Evolutionary conservation across 257 asterid genomes (phyloP).

Genomic region (Solanum chilense): DNA sequence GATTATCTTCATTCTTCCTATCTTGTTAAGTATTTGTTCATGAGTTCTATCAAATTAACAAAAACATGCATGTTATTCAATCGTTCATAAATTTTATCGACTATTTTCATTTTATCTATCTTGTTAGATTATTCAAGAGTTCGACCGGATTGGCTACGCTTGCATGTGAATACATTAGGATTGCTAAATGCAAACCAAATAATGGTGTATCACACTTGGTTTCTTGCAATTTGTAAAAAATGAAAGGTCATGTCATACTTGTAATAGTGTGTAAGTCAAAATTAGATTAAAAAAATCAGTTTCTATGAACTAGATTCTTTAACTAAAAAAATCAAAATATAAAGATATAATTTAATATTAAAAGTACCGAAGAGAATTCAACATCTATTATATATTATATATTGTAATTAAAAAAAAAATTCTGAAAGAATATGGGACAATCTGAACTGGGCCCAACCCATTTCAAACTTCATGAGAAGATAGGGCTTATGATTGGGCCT

Average conservation of each 20-base stretch:
- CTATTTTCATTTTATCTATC: not conserved
- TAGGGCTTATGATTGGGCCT: not conserved
- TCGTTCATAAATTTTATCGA: not conserved
- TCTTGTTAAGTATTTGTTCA: not conserved
- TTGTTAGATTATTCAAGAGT: not conserved
- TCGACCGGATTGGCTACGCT: fast-evolving
- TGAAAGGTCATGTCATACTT: not conserved
- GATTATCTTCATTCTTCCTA: not conserved
- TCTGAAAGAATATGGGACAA: not conserved
- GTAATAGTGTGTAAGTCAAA: not conserved
- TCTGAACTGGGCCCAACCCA: not conserved
- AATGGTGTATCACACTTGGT: not conserved
- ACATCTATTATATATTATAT: no score
- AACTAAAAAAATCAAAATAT: not conserved
- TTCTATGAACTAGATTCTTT: not conserved
- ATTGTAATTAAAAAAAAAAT: no score
- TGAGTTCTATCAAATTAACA: not conserved
- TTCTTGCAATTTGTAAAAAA: not conserved
- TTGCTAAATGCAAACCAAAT: not conserved
- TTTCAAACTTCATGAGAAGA: not conserved
- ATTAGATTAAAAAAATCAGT: no score
- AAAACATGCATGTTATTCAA: not conserved
- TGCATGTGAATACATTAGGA: not conserved
- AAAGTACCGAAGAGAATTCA: not conserved
- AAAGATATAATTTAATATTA: not conserved